Percentiles rank a stretch among this genome's conserved stretches.
phyloP scores from a whole-genome alignment of 2,329 filamentous ascomycete species.

The Epichloe sylvatica region DNA sequence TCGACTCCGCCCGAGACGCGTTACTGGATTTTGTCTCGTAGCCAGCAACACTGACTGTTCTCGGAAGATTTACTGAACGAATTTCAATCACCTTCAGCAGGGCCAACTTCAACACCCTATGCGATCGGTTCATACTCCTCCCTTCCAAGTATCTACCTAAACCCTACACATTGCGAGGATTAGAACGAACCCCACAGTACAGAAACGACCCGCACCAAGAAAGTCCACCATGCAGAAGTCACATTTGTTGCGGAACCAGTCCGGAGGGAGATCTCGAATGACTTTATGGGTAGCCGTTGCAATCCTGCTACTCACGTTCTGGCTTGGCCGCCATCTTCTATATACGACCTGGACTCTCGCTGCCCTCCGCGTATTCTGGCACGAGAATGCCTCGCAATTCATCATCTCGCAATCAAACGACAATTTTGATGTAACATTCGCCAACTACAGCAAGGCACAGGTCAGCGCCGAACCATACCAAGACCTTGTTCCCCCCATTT shows the following conservation, averaged over 20 bases:
- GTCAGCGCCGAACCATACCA: constrained; percentile 15
- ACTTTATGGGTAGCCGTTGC: constrained; percentile 5
- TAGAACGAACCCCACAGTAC: not conserved
- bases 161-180: not conserved
- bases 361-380: constrained; percentile 16
- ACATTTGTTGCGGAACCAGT: constrained; percentile 1
- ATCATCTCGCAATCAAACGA: constrained; percentile 16
- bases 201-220: not conserved
- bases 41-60: not conserved
- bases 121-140: not conserved
- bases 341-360: constrained; percentile 17
- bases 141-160: not conserved
- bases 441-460: constrained; percentile 17
- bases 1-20: not conserved
- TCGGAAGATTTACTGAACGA: not conserved
- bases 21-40: not conserved
- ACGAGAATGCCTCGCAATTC: constrained; percentile 12
- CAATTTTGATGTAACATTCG: constrained; percentile 21
- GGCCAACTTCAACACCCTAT: not conserved
- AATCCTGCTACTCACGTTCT: constrained; percentile 5
- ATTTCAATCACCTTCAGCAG: not conserved
- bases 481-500: constrained; percentile 19
- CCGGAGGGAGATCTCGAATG: constrained; percentile 2
- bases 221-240: constrained; percentile 5
- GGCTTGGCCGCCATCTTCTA: constrained; percentile 10